These are phyloP conservation scores for Fusarium falciforme DNA, from an alignment of 2,329 filamentous ascomycete species.

Conservation along the genomic window DNA sequence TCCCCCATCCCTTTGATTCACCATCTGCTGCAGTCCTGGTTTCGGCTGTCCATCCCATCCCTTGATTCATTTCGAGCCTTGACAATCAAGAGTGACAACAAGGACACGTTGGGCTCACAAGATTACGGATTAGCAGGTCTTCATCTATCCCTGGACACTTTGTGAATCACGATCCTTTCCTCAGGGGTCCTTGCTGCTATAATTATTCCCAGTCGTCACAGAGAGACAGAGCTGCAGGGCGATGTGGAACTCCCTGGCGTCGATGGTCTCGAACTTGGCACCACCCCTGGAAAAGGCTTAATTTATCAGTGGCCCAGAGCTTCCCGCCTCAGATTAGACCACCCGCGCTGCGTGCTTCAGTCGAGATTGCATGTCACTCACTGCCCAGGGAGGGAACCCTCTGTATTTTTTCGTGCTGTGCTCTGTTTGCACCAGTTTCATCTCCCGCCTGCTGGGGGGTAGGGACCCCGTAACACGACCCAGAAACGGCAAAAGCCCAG, in stretches of 20 bases:
- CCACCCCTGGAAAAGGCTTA: constrained; percentile 35
- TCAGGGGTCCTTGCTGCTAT: constrained; percentile 17
- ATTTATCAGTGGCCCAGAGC: constrained; percentile 36
- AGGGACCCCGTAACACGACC: background rate
- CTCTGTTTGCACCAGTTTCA: constrained; percentile 3
- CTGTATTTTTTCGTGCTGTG: background rate
- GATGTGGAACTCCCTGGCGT: constrained; percentile 11
- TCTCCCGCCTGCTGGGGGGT: background rate
- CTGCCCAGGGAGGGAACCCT: background rate
- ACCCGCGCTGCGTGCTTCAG: constrained; percentile 30
- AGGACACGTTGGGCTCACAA: constrained; percentile 2
- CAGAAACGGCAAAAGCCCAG: constrained; percentile 12
- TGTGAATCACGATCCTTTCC: constrained; percentile 1
- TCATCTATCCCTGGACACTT: background rate
- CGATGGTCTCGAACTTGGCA: constrained; percentile 7
- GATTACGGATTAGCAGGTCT: constrained; percentile 4
- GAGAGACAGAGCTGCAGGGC: background rate
- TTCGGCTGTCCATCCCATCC: background rate
- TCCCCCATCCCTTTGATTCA: constrained; percentile 15
- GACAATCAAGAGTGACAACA: background rate
- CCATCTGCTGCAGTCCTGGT: constrained; percentile 10
- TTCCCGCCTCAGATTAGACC: constrained; percentile 19
- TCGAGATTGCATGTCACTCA: constrained; percentile 28
- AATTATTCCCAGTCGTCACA: background rate
- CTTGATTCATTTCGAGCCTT: constrained; percentile 4